A percentile compares a stretch with the other conserved stretches of the same genome.
Evolutionary conservation across 441 rosid species (phyloP).

Genomic region (Gossypium davidsonii): DNA sequence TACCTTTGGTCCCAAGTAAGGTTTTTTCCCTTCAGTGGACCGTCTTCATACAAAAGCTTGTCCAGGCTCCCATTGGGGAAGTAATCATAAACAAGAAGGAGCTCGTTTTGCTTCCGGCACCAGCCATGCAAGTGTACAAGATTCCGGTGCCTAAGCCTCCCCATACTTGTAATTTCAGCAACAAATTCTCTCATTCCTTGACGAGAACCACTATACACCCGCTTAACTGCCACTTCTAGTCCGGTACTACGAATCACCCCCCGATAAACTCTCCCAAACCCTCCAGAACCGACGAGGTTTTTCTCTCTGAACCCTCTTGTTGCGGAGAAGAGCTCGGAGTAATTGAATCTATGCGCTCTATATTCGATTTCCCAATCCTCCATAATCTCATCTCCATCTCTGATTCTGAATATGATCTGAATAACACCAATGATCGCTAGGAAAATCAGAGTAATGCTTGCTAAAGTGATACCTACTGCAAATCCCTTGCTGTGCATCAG

Average conservation of each 20-base stretch:
- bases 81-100: conserved; percentile 33
- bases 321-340: conserved; percentile 23
- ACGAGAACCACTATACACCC: conserved; percentile 46
- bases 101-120: conserved; percentile 27
- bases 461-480: conserved; percentile 11
- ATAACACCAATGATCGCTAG: conserved; percentile 6
- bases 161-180: conserved; percentile 55
- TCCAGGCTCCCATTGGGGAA: conserved; percentile 38
- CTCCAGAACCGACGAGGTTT: conserved; percentile 39
- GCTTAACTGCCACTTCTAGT: conserved; percentile 42
- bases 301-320: conserved; percentile 33
- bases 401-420: background rate
- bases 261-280: conserved; percentile 50
- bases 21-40: conserved; percentile 10
- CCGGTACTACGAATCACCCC: conserved; percentile 27
- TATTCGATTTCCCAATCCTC: conserved; percentile 38
- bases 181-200: conserved; percentile 55
- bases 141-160: conserved; percentile 47
- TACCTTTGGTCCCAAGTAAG: conserved; percentile 33
- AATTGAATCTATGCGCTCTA: conserved; percentile 26
- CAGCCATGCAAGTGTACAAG: conserved; percentile 37
- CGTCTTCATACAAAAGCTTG: conserved; percentile 20
- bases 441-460: conserved; percentile 8
- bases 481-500: background rate
- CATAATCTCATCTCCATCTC: conserved; percentile 20